Evolutionary conservation across 2,329 filamentous ascomycete species (phyloP), one percentile per base, ranked within the genome.

Genomic region (Penicillium sp.): DNA sequence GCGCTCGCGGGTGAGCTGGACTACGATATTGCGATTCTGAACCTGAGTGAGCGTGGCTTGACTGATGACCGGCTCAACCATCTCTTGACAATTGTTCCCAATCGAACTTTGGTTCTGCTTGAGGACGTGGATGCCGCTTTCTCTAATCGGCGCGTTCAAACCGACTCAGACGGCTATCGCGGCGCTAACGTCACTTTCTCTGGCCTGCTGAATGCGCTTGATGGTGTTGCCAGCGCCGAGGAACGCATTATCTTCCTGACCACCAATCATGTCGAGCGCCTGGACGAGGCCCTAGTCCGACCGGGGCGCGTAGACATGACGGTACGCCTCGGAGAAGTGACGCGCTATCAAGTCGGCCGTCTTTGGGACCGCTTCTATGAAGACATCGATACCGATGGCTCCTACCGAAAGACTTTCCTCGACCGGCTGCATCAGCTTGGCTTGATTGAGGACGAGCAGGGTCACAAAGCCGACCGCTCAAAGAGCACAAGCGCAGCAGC

Each of bases 301-400:
- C 95, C 95, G 0, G 95, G 95, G 0, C 86, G 95, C 52, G 93
- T 99, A 0, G 95, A 99, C 76, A 90, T 98, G 89, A 95, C 92
- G 67, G 85, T 96, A 3, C 87, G 92, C 57, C 89, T 99, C 52
- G 94, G 93, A 40, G 91, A 97, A 76, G 93, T 94, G 35, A 94
- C 91, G 2, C 84, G 87, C 60, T 90, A 91, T 75, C 95, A 98
- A 78, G 93, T 96, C 19, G 86, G 82, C 14, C 84, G 89, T 76
- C 90, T 99, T 79, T 99, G 94, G 93, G 90, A 96, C 75, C 87
- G 95, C 22, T 99, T 98, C 80, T 99, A 98, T 72, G 90, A 90
- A 4, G 91, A 96, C 37, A 81, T 92, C 26, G 93, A 97, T 71
- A 67, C 70, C 0, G 84, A 87, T 57, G 87, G 88, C 16, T 76